Evolutionary conservation across 495 filamentous ascomycete genomes (phyloP), one percentile per base, ranked within the genome.

Genomic region (Zalerion maritima): DNA sequence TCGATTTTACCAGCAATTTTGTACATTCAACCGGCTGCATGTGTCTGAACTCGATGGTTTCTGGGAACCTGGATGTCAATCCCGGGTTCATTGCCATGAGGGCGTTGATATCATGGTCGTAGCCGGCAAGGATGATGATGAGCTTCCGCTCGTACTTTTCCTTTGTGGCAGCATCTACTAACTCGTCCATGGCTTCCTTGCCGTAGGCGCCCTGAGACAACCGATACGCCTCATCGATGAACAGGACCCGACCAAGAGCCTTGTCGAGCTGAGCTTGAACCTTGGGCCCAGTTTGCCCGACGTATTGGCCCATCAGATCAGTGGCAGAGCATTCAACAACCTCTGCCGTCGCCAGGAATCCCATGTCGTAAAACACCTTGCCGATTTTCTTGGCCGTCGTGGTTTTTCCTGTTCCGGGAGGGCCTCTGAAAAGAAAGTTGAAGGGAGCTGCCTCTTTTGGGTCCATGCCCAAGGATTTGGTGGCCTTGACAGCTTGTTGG

Each of bases 61-160:
- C 66, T 1, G 73, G 64, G 44, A 81, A 80, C 6, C 75, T 55
- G 28, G 61, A 62, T 0, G 69, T 59, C 9, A 80, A 49, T 1
- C 73, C 71, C 0, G 64, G 54, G 35, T 78, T 78, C 23, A 63
- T 60, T 4, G 49, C 41, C 67, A 86, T 70, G 1, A 89, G 61
- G 0, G 62, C 54, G 42, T 85, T 73, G 39, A 86, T 84, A 18
- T 83, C 74, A 1, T 54, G 33, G 18, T 71, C 67, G 34, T 86
- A 84, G 2, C 81, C 81, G 0, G 81, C 81, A 0, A 86, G 58
- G 24, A 89, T 81, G 10, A 78, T 60, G 23, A 89, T 59, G 1
- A 89, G 45, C 34, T 76, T 83, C 26, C 65, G 57, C 5, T 44
- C 38, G 40, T 70, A 89, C 15, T 52, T 53, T 1, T 64, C 60